Percentiles rank a stretch among this genome's conserved stretches.
Evolutionary conservation across 148 eudicot genomes (phyloP).

Genomic region (Rhododendron simsii): DNA sequence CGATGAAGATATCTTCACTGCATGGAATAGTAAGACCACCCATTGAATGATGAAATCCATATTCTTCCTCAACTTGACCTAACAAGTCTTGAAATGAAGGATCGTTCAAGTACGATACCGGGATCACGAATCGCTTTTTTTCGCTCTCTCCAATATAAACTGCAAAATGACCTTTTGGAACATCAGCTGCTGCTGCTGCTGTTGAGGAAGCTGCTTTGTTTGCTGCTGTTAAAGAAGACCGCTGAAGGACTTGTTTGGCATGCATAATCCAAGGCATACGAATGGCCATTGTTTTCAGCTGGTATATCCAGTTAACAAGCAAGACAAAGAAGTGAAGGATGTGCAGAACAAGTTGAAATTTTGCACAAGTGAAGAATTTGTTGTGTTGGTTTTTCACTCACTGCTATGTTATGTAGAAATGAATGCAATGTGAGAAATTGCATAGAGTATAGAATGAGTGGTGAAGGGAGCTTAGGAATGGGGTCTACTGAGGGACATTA

Average conservation of each 20-base stretch:
- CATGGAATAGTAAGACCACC: conserved; percentile 61
- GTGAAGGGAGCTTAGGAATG: background rate
- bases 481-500: conserved; percentile 11
- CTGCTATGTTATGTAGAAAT: background rate
- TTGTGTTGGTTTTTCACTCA: background rate
- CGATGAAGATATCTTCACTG: conserved; percentile 40
- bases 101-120: background rate
- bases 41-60: conserved; percentile 50
- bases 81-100: background rate
- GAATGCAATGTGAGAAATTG: background rate
- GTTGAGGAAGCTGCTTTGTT: background rate
- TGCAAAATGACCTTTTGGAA: conserved; percentile 38
- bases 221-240: background rate
- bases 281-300: background rate
- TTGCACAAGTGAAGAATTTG: background rate
- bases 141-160: conserved; percentile 44
- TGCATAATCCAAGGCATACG: conserved; percentile 1
- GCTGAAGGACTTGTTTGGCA: background rate
- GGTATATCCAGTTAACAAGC: background rate
- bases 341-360: background rate
- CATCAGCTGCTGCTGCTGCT: background rate
- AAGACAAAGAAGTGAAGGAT: background rate
- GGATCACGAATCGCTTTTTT: conserved; percentile 19
- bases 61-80: conserved; percentile 1
- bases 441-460: background rate